A percentile compares a stretch with the other conserved stretches of the same genome.
phyloP scores from a whole-genome alignment of 441 rosid genomes.

The Aleurites moluccanus region DNA sequence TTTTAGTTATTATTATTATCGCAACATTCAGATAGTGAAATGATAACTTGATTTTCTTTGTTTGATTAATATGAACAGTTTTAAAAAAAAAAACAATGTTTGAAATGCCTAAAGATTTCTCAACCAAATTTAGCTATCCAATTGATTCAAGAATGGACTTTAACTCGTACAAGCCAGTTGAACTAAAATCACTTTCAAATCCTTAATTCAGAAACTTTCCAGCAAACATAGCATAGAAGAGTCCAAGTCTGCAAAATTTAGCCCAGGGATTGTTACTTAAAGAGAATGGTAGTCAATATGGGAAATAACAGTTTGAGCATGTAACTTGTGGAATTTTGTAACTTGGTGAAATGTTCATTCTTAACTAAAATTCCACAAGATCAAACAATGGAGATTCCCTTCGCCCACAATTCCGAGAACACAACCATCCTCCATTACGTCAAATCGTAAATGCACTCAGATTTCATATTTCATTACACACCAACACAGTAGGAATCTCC shows the following conservation, averaged over 20 bases:
- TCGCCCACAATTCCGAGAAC: conserved; percentile 8
- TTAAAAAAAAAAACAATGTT: no score
- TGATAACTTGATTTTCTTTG: no score
- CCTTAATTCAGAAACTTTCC: neutral
- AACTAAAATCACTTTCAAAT: neutral
- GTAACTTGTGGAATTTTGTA: no score
- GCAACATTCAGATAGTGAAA: no score
- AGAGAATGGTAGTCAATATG: neutral
- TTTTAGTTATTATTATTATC: no score
- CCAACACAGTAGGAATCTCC: conserved; percentile 1
- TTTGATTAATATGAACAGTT: no score
- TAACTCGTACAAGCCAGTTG: neutral
- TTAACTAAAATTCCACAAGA: conserved; percentile 8
- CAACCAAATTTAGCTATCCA: neutral
- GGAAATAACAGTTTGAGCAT: no score
- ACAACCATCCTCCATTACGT: conserved; percentile 15
- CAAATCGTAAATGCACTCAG: neutral
- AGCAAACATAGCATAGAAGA: no score
- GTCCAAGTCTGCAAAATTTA: neutral
- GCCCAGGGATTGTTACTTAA: neutral
- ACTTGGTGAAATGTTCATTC: neutral
- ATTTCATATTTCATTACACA: conserved; percentile 9
- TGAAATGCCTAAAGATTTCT: no score
- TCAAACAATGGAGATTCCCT: neutral
- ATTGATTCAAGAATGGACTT: neutral